Conservation (phyloP, 2,329 filamentous ascomycete genomes). For the Alternaria ventricosa region DNA sequence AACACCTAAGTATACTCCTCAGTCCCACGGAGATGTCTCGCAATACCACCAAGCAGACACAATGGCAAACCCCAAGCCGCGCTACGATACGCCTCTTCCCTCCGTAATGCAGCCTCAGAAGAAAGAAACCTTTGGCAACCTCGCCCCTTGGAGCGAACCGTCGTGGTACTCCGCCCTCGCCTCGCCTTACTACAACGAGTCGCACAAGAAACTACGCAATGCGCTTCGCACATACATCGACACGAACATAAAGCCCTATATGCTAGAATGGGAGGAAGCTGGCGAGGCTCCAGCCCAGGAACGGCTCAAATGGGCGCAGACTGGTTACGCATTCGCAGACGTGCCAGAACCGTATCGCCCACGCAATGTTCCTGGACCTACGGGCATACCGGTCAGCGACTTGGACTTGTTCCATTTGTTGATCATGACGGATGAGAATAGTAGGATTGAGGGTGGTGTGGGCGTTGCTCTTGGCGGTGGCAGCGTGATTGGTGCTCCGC, state of each 20-base stretch:
- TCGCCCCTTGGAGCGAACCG: constrained; percentile 55
- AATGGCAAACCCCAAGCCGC: constrained; percentile 19
- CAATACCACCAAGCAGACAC: neutral
- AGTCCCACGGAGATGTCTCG: neutral
- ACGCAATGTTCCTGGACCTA: constrained; percentile 45
- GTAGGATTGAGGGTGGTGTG: constrained; percentile 64
- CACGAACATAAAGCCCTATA: constrained; percentile 62
- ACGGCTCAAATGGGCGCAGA: constrained; percentile 47
- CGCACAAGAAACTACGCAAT: constrained; percentile 65
- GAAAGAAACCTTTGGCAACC: constrained; percentile 43
- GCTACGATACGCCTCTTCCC: constrained; percentile 16
- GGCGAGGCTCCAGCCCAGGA: constrained; percentile 58
- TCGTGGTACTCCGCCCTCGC: constrained; percentile 57
- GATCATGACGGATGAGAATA: constrained; percentile 63
- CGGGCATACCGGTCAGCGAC: constrained; percentile 46
- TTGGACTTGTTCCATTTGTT: constrained; percentile 53
- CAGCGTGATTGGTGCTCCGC: constrained; percentile 68
- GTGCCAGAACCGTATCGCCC: constrained; percentile 55
- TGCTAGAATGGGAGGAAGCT: constrained; percentile 67
- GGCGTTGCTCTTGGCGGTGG: constrained; percentile 65
- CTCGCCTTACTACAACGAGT: constrained; percentile 68
- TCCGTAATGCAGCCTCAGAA: constrained; percentile 28
- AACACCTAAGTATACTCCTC: neutral
- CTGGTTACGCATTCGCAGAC: constrained; percentile 53
- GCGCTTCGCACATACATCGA: constrained; percentile 66